Evolutionary conservation across 768 basidiomycete species (phyloP).

Genomic region (Boletus speciosus): DNA sequence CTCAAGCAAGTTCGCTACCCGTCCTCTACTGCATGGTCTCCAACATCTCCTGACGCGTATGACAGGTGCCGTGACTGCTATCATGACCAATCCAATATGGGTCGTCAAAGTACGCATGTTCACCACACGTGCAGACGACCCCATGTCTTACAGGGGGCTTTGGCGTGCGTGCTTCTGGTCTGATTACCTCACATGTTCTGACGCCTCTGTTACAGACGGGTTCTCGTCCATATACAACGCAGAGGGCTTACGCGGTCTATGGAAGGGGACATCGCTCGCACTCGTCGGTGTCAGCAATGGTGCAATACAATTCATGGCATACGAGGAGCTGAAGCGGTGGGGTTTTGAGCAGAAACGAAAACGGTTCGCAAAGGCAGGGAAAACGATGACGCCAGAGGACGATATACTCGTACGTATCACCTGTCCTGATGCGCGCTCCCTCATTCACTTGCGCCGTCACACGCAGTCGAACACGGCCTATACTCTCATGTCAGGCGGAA

Average conservation of each 20-base stretch:
- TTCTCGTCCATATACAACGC: conserved; percentile 62
- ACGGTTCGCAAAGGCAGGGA: conserved; percentile 57
- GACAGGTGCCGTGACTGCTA: conserved; percentile 85
- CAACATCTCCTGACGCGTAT: conserved; percentile 11
- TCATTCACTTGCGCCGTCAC: background rate
- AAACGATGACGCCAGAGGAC: conserved; percentile 62
- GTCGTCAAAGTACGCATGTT: conserved; percentile 98
- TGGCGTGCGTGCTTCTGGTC: conserved; percentile 48
- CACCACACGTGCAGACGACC: conserved; percentile 65
- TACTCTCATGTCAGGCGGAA: conserved; percentile 86
- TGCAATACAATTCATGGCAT: conserved; percentile 92
- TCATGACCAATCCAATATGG: conserved; percentile 98
- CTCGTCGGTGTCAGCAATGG: conserved; percentile 93
- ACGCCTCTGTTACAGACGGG: conserved; percentile 48
- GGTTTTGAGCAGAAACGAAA: conserved; percentile 76
- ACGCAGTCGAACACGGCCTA: conserved; percentile 85
- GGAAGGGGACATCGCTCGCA: conserved; percentile 83
- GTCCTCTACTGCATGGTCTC: conserved; percentile 8
- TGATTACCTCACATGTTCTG: background rate
- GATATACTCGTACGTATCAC: conserved; percentile 76
- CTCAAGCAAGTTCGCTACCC: conserved; percentile 86
- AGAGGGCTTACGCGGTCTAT: conserved; percentile 80
- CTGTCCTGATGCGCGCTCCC: background rate
- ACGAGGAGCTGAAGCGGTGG: conserved; percentile 94
- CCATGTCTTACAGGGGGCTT: conserved; percentile 73